Evolutionary conservation across 73 alveolate genomes (phyloP).

Genomic region (Tetrahymena thermophila): DNA sequence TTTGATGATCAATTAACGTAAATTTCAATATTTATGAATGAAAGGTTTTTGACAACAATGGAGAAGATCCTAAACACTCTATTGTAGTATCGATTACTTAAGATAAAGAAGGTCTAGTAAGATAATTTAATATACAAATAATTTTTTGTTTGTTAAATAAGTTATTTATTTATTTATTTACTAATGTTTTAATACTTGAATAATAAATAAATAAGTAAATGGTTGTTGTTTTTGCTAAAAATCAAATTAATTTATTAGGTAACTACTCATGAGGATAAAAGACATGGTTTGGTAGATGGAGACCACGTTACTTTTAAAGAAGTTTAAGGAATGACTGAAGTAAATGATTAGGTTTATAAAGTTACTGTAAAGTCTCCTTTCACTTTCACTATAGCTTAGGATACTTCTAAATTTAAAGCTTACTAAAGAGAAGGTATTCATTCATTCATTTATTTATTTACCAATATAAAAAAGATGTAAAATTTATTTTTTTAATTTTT

Average conservation of each 20-base stretch:
- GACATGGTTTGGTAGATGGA: slow-evolving; percentile 91
- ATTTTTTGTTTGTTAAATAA: neutral
- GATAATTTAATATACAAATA: neutral
- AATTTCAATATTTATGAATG: neutral
- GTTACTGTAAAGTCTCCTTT: slow-evolving; percentile 57
- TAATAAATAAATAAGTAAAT: too few relatives aligned
- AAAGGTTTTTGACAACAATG: slow-evolving; percentile 76
- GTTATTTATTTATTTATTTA: too few relatives aligned
- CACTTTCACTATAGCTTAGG: slow-evolving; percentile 83
- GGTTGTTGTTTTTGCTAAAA: too few relatives aligned
- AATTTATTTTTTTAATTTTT: neutral
- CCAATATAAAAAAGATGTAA: neutral
- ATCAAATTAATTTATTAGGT: slow-evolving; percentile 32
- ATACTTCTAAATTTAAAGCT: slow-evolving; percentile 72
- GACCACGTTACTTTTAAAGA: slow-evolving; percentile 93
- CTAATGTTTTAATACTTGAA: too few relatives aligned
- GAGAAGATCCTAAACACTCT: slow-evolving; percentile 93
- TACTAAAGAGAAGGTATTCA: slow-evolving; percentile 78
- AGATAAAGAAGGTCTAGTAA: slow-evolving; percentile 59
- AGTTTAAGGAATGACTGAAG: slow-evolving; percentile 97
- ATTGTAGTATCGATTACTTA: slow-evolving; percentile 70
- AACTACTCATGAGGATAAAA: slow-evolving; percentile 84
- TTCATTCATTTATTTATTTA: neutral
- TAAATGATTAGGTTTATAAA: slow-evolving; percentile 70
- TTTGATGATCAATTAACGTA: neutral